Conservation (phyloP, 768 basidiomycete species). For the Cantharellus anzutake region DNA sequence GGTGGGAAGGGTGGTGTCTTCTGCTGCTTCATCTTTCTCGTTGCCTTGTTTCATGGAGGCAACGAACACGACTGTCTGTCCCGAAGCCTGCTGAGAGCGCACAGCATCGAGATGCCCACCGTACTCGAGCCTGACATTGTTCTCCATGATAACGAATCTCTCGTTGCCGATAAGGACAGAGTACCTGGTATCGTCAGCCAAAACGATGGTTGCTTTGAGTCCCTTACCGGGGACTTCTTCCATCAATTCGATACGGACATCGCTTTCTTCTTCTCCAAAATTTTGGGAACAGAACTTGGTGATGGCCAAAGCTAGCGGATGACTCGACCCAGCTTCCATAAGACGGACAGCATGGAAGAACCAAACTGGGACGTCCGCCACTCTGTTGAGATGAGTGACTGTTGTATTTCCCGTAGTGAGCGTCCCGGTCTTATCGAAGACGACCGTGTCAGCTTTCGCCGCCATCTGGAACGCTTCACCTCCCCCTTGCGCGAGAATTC, state of each 20-base stretch:
- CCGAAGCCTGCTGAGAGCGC: slow-evolving; percentile 37
- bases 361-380: slow-evolving; percentile 11
- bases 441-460: slow-evolving; percentile 18
- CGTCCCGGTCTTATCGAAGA: slow-evolving; percentile 81
- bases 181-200: not conserved
- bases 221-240: slow-evolving; percentile 54
- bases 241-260: slow-evolving; percentile 17
- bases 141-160: slow-evolving; percentile 4
- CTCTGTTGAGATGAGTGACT: not conserved
- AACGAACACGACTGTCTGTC: slow-evolving; percentile 51
- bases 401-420: slow-evolving; percentile 38
- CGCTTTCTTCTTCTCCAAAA: slow-evolving; percentile 7
- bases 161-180: slow-evolving; percentile 54
- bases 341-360: slow-evolving; percentile 25
- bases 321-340: slow-evolving; percentile 27
- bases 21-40: slow-evolving; percentile 11
- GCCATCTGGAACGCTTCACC: slow-evolving; percentile 31
- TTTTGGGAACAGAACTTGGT: slow-evolving; percentile 22
- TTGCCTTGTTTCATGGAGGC: slow-evolving; percentile 16
- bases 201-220: slow-evolving; percentile 30
- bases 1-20: not conserved
- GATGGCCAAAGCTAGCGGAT: slow-evolving; percentile 33
- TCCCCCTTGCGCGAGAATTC: slow-evolving; percentile 53
- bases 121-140: not conserved
- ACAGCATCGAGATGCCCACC: not conserved